These are phyloP conservation scores for Megacollybia platyphylla DNA, from an alignment of 1,284 basidiomycete species.

Conservation along the genomic window DNA sequence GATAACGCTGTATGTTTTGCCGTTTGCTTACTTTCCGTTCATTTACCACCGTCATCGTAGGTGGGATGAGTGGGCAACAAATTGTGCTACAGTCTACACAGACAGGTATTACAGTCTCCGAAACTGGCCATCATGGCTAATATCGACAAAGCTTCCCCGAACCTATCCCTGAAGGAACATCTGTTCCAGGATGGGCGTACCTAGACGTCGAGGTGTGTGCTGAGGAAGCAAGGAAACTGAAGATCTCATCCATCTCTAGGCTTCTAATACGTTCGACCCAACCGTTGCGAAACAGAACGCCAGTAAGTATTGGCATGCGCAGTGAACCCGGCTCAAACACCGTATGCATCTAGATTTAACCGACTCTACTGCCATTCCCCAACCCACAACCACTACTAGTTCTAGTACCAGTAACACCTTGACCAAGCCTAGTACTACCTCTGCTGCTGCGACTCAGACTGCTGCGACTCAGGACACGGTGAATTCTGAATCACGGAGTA, in stretches of 20 bases:
- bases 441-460: slow-evolving; percentile 5
- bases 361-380: slow-evolving; percentile 15
- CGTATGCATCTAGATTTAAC: slow-evolving; percentile 12
- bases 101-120: slow-evolving; percentile 8
- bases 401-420: not conserved
- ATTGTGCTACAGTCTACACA: slow-evolving; percentile 16
- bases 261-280: slow-evolving; percentile 16
- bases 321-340: not conserved
- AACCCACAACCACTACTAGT: slow-evolving; percentile 7
- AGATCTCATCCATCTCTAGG: slow-evolving; percentile 4
- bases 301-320: slow-evolving; percentile 10
- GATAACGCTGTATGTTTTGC: slow-evolving; percentile 14
- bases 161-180: slow-evolving; percentile 12
- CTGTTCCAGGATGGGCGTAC: slow-evolving; percentile 18
- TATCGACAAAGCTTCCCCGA: slow-evolving; percentile 11
- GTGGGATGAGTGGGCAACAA: slow-evolving; percentile 19
- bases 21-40: slow-evolving; percentile 2
- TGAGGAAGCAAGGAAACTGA: too few relatives aligned
- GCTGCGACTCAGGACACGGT: not conserved
- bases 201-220: slow-evolving; percentile 15
- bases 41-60: slow-evolving; percentile 5
- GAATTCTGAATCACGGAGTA: slow-evolving; percentile 1
- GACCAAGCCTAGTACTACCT: slow-evolving; percentile 2
- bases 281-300: slow-evolving; percentile 13
- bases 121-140: not conserved